A percentile compares a stretch with the other conserved stretches of the same genome.
phyloP scores from a whole-genome alignment of 2,329 filamentous ascomycete species.

The Venturia pyrina region DNA sequence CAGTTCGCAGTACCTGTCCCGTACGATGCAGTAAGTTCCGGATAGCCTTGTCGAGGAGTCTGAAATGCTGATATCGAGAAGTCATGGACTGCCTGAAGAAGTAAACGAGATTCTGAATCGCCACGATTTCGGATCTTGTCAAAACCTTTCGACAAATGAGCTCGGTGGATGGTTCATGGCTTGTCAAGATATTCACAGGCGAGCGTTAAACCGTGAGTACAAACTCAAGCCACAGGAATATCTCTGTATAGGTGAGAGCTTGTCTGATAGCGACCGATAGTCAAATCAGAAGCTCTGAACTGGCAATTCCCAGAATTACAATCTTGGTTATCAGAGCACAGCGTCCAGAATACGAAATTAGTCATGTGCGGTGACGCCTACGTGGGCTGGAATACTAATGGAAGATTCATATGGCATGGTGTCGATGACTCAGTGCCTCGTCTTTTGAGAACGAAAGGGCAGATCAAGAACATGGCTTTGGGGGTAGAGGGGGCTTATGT shows the following conservation, averaged over 20 bases:
- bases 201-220: neutral
- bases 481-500: neutral
- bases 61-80: neutral
- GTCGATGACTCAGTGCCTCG: neutral
- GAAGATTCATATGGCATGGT: conserved; percentile 4
- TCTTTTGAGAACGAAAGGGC: neutral
- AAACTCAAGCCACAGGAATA: neutral
- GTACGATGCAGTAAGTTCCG: neutral
- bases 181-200: neutral
- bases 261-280: neutral
- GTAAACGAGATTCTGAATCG: neutral
- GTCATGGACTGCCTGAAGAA: neutral
- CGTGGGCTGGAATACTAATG: conserved; percentile 1
- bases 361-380: neutral
- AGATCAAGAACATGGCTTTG: neutral
- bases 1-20: neutral
- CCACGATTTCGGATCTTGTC: neutral
- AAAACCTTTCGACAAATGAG: neutral
- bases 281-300: neutral
- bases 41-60: neutral
- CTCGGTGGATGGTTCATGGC: neutral
- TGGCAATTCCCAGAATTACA: neutral
- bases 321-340: neutral
- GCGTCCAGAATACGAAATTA: neutral
- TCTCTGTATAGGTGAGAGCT: neutral